These are phyloP conservation scores for Dryas octopetala DNA, from an alignment of 306 rosid genomes.

Conservation along the genomic window DNA sequence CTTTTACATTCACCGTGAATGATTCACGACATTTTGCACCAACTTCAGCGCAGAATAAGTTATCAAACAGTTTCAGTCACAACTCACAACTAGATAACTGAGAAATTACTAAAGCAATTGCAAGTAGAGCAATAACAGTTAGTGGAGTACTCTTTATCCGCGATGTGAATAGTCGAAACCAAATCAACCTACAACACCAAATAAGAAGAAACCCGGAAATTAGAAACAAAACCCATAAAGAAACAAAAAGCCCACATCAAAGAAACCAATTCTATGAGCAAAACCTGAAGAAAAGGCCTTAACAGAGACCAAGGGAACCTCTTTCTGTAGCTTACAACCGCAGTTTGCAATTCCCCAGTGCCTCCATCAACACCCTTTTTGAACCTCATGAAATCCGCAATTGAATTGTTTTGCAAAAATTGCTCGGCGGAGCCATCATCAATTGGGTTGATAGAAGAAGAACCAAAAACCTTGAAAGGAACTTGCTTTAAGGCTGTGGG, in stretches of 20 bases:
- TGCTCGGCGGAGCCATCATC: conserved; percentile 68
- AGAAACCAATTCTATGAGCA: background rate
- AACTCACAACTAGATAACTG: background rate
- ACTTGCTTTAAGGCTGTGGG: conserved; percentile 28
- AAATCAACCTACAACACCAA: conserved; percentile 78
- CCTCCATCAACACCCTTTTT: conserved; percentile 54
- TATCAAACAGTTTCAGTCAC: background rate
- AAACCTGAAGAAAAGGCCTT: conserved; percentile 76
- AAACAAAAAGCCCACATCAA: conserved; percentile 10
- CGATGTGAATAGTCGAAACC: conserved; percentile 96
- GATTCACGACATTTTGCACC: background rate
- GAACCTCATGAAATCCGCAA: conserved; percentile 91
- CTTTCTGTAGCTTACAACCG: conserved; percentile 73
- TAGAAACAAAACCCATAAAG: conserved; percentile 11
- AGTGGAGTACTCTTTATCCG: conserved; percentile 69
- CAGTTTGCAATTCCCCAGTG: conserved; percentile 75
- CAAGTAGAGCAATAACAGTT: background rate
- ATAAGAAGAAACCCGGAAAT: conserved; percentile 20
- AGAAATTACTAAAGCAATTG: background rate
- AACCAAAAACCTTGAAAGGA: conserved; percentile 22
- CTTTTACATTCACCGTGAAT: background rate
- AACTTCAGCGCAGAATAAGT: background rate
- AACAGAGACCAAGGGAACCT: conserved; percentile 85
- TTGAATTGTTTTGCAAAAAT: conserved; percentile 62
- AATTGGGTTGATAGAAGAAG: conserved; percentile 32